phyloP scores from a whole-genome alignment of 1,284 basidiomycete genomes.

The Porodaedalea pini region DNA sequence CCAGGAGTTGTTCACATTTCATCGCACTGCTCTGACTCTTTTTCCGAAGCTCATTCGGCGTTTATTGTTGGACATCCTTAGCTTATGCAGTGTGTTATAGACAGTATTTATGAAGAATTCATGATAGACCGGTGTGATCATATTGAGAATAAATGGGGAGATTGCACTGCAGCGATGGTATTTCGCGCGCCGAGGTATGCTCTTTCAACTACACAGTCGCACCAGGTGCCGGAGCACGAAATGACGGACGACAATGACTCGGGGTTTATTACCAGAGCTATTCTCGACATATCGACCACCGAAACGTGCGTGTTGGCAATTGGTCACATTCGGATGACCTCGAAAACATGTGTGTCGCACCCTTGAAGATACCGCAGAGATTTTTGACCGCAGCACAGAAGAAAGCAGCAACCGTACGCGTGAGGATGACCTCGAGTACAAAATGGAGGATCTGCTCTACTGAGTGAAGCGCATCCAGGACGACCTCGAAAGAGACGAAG shows the following conservation, averaged over 20 bases:
- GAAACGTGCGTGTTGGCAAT: conserved; percentile 71
- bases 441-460: conserved; percentile 86
- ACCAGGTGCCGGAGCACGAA: conserved; percentile 55
- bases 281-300: conserved; percentile 85
- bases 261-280: conserved; percentile 80
- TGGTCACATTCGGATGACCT: conserved; percentile 75
- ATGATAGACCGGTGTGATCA: too few species aligned
- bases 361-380: conserved; percentile 76
- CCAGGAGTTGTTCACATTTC: too few species aligned
- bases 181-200: conserved; percentile 64
- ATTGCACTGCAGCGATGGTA: too few species aligned
- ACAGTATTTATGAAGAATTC: too few species aligned
- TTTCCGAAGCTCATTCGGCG: too few species aligned
- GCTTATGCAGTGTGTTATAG: too few species aligned
- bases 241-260: conserved; percentile 66
- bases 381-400: conserved; percentile 74
- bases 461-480: conserved; percentile 87
- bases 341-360: conserved; percentile 84
- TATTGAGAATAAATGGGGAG: too few species aligned
- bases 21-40: too few species aligned
- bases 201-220: conserved; percentile 62
- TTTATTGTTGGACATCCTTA: too few species aligned
- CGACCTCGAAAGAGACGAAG: conserved; percentile 92
- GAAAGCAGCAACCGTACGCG: conserved; percentile 57
- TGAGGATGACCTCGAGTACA: conserved; percentile 85